These are phyloP conservation scores for Oenanthe javanica DNA, from an alignment of 140 eudicot genomes.

Conservation along the genomic window DNA sequence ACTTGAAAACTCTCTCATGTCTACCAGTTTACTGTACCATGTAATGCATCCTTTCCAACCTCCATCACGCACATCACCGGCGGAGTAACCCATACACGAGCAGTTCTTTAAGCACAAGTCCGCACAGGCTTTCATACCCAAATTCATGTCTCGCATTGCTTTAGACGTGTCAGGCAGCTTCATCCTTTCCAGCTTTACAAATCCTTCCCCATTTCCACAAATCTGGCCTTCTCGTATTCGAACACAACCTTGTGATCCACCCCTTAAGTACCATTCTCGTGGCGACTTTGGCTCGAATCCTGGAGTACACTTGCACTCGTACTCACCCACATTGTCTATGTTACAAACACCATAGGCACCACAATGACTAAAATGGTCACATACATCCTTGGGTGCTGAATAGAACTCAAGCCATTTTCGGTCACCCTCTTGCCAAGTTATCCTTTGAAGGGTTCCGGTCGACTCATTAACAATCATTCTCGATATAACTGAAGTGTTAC, in stretches of 20 bases:
- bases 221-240: constrained; percentile 16
- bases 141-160: constrained; percentile 20
- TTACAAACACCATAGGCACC: constrained; percentile 30
- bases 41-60: constrained; percentile 24
- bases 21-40: constrained; percentile 39
- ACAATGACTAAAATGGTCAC: constrained; percentile 36
- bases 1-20: constrained; percentile 21
- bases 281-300: constrained; percentile 34
- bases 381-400: constrained; percentile 21
- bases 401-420: background rate
- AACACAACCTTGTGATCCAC: constrained; percentile 29
- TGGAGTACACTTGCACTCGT: constrained; percentile 32
- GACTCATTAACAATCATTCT: background rate
- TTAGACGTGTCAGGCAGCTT: constrained; percentile 38
- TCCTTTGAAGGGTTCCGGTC: background rate
- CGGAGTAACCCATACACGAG: constrained; percentile 40
- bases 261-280: constrained; percentile 27
- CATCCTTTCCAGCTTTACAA: constrained; percentile 26
- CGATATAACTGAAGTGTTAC: background rate
- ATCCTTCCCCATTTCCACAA: constrained; percentile 36
- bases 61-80: constrained; percentile 19
- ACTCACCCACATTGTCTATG: constrained; percentile 9
- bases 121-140: constrained; percentile 25
- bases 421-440: background rate
- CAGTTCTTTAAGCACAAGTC: constrained; percentile 27